Evolutionary conservation across 306 rosid species (phyloP).

Genomic region (Alnus rubra): DNA sequence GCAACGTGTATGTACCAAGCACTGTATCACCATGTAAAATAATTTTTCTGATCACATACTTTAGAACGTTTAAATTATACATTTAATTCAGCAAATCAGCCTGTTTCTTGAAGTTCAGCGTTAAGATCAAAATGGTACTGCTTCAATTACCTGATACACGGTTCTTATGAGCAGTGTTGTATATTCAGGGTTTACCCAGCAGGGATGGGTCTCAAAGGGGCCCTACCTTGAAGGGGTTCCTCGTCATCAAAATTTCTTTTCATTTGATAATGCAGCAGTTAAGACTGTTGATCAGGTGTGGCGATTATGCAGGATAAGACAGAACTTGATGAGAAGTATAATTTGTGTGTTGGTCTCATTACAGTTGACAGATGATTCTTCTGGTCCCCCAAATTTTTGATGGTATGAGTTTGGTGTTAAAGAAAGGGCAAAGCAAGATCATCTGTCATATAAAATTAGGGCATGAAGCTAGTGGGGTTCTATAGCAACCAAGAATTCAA

Average conservation of each 20-base stretch:
- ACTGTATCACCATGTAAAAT: constrained; percentile 19
- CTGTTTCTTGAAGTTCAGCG: not conserved
- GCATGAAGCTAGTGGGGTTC: not conserved
- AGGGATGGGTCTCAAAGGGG: too few relatives aligned
- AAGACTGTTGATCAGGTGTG: not conserved
- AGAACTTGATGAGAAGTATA: not conserved
- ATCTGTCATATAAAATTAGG: not conserved
- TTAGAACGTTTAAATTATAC: constrained; percentile 7
- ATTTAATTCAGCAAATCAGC: not conserved
- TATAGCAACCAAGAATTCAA: not conserved
- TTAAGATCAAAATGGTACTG: not conserved
- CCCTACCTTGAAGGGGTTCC: too few relatives aligned
- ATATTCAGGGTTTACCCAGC: too few relatives aligned
- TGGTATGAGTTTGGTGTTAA: too few relatives aligned
- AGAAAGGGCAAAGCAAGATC: not conserved
- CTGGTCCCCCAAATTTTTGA: too few relatives aligned
- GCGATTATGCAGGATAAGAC: too few relatives aligned
- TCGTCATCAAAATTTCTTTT: not conserved
- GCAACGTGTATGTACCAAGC: constrained; percentile 7
- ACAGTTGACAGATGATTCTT: too few relatives aligned
- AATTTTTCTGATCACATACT: not conserved
- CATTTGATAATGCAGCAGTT: not conserved
- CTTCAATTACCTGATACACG: too few relatives aligned
- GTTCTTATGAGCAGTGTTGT: too few relatives aligned
- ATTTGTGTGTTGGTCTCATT: not conserved